Evolutionary conservation across 495 filamentous ascomycete genomes (phyloP).

Genomic region (Penicillium diatomitis): DNA sequence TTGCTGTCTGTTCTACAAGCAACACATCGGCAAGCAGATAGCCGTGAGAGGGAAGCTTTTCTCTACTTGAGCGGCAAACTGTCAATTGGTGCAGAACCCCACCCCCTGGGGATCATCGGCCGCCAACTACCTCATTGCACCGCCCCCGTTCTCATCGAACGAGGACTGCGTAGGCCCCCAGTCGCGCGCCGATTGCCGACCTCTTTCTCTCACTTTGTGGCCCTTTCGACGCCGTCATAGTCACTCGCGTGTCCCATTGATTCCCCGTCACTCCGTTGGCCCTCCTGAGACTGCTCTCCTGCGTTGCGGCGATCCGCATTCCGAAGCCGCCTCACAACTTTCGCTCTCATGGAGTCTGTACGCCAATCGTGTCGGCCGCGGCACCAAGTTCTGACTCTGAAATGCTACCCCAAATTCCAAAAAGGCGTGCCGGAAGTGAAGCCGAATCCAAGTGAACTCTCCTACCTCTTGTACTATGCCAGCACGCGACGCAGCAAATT

Average conservation of each 20-base stretch:
- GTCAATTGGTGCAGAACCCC: slow-evolving; percentile 6
- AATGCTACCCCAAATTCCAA: slow-evolving; percentile 84
- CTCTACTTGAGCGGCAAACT: no score
- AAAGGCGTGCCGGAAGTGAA: slow-evolving; percentile 85
- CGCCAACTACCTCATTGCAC: slow-evolving; percentile 21
- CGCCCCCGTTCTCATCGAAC: slow-evolving; percentile 19
- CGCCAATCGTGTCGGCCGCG: slow-evolving; percentile 69
- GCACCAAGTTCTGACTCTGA: slow-evolving; percentile 85
- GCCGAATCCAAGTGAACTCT: slow-evolving; percentile 88
- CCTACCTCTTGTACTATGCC: slow-evolving; percentile 90
- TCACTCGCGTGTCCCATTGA: background rate
- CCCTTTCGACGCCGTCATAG: slow-evolving; percentile 1
- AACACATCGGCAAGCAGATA: no score
- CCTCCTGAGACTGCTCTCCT: background rate
- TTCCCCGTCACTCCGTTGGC: background rate
- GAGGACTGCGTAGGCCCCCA: slow-evolving; percentile 1
- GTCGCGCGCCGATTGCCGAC: background rate
- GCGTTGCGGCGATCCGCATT: slow-evolving; percentile 3
- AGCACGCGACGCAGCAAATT: slow-evolving; percentile 88
- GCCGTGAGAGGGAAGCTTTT: no score
- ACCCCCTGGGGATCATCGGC: slow-evolving; percentile 21
- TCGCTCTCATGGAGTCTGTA: slow-evolving; percentile 43
- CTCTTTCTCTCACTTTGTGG: slow-evolving; percentile 7
- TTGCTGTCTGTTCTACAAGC: no score
- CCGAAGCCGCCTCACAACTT: slow-evolving; percentile 1